Base-by-base conservation (phyloP, 2,329 filamentous ascomycete species). In the Xylariaceae sp. region DNA sequence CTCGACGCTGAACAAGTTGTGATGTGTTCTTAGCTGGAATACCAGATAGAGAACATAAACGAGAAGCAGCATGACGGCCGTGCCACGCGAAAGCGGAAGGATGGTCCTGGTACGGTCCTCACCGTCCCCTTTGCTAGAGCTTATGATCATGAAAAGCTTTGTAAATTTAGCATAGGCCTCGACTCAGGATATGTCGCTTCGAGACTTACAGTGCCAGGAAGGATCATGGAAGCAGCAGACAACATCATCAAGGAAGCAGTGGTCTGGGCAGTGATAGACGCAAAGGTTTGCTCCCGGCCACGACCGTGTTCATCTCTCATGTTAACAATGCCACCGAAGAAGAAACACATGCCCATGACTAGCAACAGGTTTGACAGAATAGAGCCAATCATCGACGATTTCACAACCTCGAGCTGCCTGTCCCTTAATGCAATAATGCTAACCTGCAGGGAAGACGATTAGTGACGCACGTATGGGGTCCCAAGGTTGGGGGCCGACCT, bases 371-470 rank as follows among this genome's bases (percentile, higher is more conserved):
- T 98, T 63, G 93, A 97, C 40, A 98, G 81, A 66, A 98, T 96
- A 69, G 90, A 96, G 46, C 95, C 93, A 32, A 98, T 86, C 93
- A 98, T 98, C 62, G 91, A 96, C 19, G 93, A 89, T 77, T 98
- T 95, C n/a, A 98, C 93, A 63, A 98, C 93, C 67, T 93, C 88
- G 70, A 97, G 96, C 76, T 98, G 89, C 61, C 87, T 86, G 66
- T 95, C 86, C 63, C 81, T 85, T 44, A 99, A 82, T 18, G 95
- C 95, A 62, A 98, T 89, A 65, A 98, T 93, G 72, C 91, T 96
- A 71, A 96, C 90, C 90, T 93, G 70, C 18, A 56, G 29, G 46
- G 48, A 53, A 48, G 44, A 62, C 42, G 14, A 49, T 59, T 45
- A 56, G 63, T 58, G 65, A 23, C 16, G 26, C 46, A 48, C 41